Base-by-base conservation (phyloP, 176 grass and related monocot genomes). In the Oryza nivara region DNA sequence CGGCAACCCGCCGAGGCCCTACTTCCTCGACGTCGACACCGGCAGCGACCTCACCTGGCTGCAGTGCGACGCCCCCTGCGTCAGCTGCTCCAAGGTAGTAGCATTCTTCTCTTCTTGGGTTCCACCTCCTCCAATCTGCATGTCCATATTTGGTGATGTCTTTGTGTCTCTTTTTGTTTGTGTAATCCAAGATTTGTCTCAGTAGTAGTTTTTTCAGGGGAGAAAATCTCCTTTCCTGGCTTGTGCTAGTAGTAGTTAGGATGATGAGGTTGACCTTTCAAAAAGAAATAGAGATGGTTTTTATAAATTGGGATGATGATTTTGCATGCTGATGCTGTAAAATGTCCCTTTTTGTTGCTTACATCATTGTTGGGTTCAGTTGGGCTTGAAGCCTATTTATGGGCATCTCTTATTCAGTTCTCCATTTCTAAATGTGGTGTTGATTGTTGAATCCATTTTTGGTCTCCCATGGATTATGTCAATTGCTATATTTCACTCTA, bases 11-110 rank as follows among this genome's bases (percentile, higher is more conserved):
- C 54, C 93, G 36, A 94, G 85, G 79, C 97, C 93, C 1, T 99
- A 99, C 84, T 99, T 86, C 84, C 78, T 99, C 20, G 97, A 99
- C 68, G 92, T 99, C 20, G 97, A 99, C 89, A 96, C 97, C 36
- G 97, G 97, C 44, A 99, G 97, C 85, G 97, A 96, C 22, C 93
- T 99, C 79, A 96, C 97, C 66, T 99, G 97, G 97, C 82, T 99
- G 74, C 97, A 99, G 80, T 99, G 97, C 75, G 91, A 99, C 81
- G 97, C 97, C 3, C 97, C 97, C 75, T 99, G 97, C 87, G 76
- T 84, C 54, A 90, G 92, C 66, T 99, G 97, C 86, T 89, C 88
- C 85, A 94, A 90, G 81, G 93, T 94, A 90, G 9, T 32, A 41
- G 40, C 40, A 22, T 66, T 76, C 23, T 16, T 8, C 41, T 67